These are phyloP conservation scores for Capsella bursapastoris DNA, from an alignment of 345 rosid species.

Conservation along the genomic window DNA sequence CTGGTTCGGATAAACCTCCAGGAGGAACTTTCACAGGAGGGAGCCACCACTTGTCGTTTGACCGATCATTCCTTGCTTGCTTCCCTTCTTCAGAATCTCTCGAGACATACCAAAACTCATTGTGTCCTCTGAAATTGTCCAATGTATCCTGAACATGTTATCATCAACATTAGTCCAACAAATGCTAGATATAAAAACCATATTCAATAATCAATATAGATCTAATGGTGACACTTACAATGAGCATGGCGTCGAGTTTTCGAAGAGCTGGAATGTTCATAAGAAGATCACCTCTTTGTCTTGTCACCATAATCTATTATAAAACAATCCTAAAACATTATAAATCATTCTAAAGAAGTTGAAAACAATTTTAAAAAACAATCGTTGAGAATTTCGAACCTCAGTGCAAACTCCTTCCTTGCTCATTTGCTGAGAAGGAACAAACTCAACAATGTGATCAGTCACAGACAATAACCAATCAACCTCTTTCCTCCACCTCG, in stretches of 20 bases:
- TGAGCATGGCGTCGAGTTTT: constrained; percentile 86
- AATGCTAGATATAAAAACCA: not conserved
- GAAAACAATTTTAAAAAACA: not conserved
- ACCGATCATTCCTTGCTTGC: constrained; percentile 47
- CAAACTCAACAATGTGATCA: constrained; percentile 81
- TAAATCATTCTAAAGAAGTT: not conserved
- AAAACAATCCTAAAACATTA: not conserved
- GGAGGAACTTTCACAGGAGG: constrained; percentile 82
- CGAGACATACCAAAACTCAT: constrained; percentile 87
- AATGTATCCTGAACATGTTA: constrained; percentile 58
- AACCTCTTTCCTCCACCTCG: constrained; percentile 86
- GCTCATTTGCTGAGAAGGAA: constrained; percentile 76
- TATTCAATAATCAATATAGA: not conserved
- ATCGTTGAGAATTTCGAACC: constrained; percentile 43
- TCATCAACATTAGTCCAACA: constrained; percentile 21
- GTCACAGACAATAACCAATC: constrained; percentile 88
- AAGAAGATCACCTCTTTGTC: constrained; percentile 81
- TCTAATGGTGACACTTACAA: constrained; percentile 52
- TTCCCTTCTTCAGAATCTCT: constrained; percentile 66
- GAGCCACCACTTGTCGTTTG: constrained; percentile 93
- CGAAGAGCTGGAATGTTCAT: constrained; percentile 88
- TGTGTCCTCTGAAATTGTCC: constrained; percentile 69
- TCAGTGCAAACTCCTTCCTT: constrained; percentile 77
- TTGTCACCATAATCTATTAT: constrained; percentile 79
- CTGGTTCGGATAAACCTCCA: constrained; percentile 65